Evolutionary conservation across 257 asterid genomes (phyloP).

Genomic region (Buddleja alternifolia): DNA sequence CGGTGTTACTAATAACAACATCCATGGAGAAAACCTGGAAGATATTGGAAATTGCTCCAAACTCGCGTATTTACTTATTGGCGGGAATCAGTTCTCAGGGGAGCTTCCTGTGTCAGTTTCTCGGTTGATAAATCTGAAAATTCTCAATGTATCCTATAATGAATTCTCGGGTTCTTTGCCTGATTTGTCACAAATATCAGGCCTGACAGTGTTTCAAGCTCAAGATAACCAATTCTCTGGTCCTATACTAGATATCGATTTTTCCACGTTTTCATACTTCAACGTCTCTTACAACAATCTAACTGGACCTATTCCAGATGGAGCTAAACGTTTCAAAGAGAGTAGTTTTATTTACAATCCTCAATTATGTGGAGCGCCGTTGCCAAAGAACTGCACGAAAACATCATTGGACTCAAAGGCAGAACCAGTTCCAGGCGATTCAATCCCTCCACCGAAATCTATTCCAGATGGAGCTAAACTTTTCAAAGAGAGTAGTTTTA

Average conservation of each 20-base stretch:
- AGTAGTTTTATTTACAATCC: slow-evolving; percentile 49
- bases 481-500: slow-evolving; percentile 37
- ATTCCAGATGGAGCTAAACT: slow-evolving; percentile 46
- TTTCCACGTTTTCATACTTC: slow-evolving; percentile 35
- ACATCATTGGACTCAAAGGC: slow-evolving; percentile 3
- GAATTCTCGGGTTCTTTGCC: slow-evolving; percentile 46
- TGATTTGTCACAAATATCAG: slow-evolving; percentile 39
- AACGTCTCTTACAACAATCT: slow-evolving; percentile 55
- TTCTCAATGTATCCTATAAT: slow-evolving; percentile 51
- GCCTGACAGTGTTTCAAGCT: slow-evolving; percentile 36
- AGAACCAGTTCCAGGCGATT: slow-evolving; percentile 18
- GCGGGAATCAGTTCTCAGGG: slow-evolving; percentile 47
- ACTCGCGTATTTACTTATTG: slow-evolving; percentile 39
- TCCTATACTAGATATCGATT: slow-evolving; percentile 40
- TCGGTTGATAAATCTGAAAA: slow-evolving; percentile 41
- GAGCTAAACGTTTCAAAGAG: slow-evolving; percentile 32
- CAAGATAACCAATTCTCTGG: slow-evolving; percentile 52
- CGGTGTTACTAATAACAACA: slow-evolving; percentile 37
- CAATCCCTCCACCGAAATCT: not conserved
- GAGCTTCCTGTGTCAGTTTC: slow-evolving; percentile 41
- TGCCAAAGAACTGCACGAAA: slow-evolving; percentile 43
- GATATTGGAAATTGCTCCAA: slow-evolving; percentile 49
- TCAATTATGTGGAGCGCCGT: slow-evolving; percentile 51
- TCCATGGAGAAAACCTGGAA: slow-evolving; percentile 43
- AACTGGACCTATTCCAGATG: slow-evolving; percentile 49